These are phyloP conservation scores for Gossypium rotundifolium DNA, from an alignment of 345 rosid genomes.

Conservation along the genomic window DNA sequence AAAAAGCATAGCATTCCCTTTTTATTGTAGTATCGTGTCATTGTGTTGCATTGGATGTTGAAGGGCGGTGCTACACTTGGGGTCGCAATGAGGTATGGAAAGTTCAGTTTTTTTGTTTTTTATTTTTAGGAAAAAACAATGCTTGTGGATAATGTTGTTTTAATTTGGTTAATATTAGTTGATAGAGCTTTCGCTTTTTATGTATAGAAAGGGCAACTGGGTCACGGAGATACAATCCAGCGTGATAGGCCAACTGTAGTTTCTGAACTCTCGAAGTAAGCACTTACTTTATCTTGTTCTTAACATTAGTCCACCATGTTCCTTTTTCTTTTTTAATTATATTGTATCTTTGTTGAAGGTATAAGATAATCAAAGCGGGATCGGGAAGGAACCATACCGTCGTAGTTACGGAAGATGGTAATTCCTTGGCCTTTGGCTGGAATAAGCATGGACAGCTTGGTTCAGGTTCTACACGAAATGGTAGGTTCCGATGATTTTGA, in stretches of 20 bases:
- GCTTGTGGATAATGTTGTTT: not conserved
- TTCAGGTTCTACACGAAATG: slow-evolving; percentile 67
- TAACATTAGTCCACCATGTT: not conserved
- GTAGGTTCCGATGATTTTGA: slow-evolving; percentile 28
- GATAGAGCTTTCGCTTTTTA: slow-evolving; percentile 19
- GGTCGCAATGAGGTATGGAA: slow-evolving; percentile 84
- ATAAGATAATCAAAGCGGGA: slow-evolving; percentile 64
- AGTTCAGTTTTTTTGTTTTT: not conserved
- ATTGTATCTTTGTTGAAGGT: slow-evolving; percentile 12
- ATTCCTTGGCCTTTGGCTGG: slow-evolving; percentile 88
- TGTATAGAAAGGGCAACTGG: slow-evolving; percentile 89
- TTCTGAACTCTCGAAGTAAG: slow-evolving; percentile 83
- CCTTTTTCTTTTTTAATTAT: not conserved
- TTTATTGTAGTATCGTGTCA: slow-evolving; percentile 68
- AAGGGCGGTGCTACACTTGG: slow-evolving; percentile 96
- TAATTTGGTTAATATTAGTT: slow-evolving; percentile 6
- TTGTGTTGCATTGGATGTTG: slow-evolving; percentile 91
- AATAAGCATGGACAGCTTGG: slow-evolving; percentile 96
- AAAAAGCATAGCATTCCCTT: not conserved
- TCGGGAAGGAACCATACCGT: slow-evolving; percentile 80
- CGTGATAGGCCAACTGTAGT: slow-evolving; percentile 90
- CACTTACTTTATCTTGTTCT: not conserved
- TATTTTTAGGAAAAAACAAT: not conserved
- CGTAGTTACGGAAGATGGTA: slow-evolving; percentile 71
- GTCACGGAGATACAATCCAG: slow-evolving; percentile 87